Base-by-base conservation (phyloP, 495 filamentous ascomycete species). In the Choiromyces venosus region DNA sequence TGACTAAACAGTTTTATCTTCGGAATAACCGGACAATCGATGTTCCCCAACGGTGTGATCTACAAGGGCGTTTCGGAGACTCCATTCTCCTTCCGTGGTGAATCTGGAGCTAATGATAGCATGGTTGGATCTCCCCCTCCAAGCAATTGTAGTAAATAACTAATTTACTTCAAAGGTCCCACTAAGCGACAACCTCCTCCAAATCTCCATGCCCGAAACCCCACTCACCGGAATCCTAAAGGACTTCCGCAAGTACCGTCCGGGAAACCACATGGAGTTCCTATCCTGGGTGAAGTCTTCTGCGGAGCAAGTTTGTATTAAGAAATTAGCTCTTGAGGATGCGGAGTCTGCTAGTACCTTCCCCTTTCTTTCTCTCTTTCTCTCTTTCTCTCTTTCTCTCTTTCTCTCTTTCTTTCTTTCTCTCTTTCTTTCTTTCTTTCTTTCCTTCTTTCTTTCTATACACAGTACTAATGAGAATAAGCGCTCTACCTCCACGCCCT, bases 31-130 rank as follows among this genome's bases (percentile, higher is more conserved):
- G 89, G 86, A 9, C 93, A 97, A 82, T 88, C 87, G 65, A 97
- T 97, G 93, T 97, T 97, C 81, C 93, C 93, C 3, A 84, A 91
- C 67, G 93, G 93, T 2, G 93, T 97, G 4, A 82, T 95, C 70
- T 97, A 97, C 82, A 90, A 94, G 80, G 92, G 92, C 33, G 85
- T 93, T 40, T 89, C 89, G 66, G 88, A 91, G 46, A 86, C 90
- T 72, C 90, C 89, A 0, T 81, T 92, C 70, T 87, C 84, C 71
- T 96, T 95, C 85, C 89, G 93, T 8, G 93, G 93, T 66, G 93
- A 96, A 82, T 91, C 89, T 40, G 93, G 93, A 12, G 93, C 93
- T 71, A 97, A 97, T 81, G 93, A 97, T 83, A 90, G 88, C 83
- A 91, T 92, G 83, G 89, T 91, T 65, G 37, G 83, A 66, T n/a